phyloP scores from a whole-genome alignment of 768 basidiomycete species.

The Mrakia frigida region DNA sequence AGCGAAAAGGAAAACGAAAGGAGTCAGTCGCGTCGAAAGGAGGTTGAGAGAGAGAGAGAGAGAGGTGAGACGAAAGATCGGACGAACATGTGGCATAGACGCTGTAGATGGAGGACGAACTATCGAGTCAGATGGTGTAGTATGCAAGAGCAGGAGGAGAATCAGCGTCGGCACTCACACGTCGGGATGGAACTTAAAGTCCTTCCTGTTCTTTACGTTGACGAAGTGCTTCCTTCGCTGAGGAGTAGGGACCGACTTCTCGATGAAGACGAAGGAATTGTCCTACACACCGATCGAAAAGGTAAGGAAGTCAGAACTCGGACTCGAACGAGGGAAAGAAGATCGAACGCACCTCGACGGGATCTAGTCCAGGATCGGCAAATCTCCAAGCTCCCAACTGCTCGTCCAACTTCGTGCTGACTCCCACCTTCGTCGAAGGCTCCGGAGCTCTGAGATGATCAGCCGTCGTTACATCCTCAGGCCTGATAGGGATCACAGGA shows the following conservation, averaged over 20 bases:
- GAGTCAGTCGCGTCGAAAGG: conserved; percentile 26
- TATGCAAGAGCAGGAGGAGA: neutral
- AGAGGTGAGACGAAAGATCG: conserved; percentile 4
- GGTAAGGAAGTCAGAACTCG: neutral
- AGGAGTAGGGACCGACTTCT: conserved; percentile 32
- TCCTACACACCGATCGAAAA: conserved; percentile 20
- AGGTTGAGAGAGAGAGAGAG: conserved; percentile 32
- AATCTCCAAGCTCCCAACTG: conserved; percentile 33
- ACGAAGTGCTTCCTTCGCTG: conserved; percentile 37
- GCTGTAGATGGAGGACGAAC: neutral
- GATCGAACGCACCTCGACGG: conserved; percentile 21
- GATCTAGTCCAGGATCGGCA: conserved; percentile 10
- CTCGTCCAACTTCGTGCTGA: conserved; percentile 26
- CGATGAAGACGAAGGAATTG: conserved; percentile 37
- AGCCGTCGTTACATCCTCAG: conserved; percentile 26
- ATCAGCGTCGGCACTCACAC: neutral
- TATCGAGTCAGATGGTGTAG: too few species aligned
- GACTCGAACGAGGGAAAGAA: neutral
- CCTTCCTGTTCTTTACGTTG: conserved; percentile 29
- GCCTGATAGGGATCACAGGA: neutral
- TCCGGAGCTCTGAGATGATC: conserved; percentile 15
- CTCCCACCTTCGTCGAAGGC: neutral
- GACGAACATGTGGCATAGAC: conserved; percentile 28
- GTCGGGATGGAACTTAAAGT: conserved; percentile 36
- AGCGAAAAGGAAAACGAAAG: neutral